Base-by-base conservation (phyloP, 2,329 filamentous ascomycete genomes). In the Huntiella omanensis region DNA sequence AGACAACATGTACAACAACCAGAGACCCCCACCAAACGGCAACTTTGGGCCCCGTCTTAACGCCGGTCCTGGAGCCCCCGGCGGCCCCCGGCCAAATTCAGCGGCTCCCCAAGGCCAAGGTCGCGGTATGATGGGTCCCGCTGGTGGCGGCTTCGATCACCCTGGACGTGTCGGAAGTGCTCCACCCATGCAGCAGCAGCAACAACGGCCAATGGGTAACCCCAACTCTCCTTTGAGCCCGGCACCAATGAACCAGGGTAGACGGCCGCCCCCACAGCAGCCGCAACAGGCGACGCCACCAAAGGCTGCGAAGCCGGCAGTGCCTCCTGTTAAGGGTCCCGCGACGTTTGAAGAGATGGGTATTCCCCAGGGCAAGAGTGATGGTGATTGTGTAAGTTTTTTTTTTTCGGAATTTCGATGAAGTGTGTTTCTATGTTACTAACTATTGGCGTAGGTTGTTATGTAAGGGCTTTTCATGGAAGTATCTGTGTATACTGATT, bases 271-370 rank as follows among this genome's bases (percentile, higher is more conserved):
- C 13, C 54, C 47, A 11, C 44, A 58, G 37, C 54, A 60, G 15
- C 16, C 53, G 47, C 12, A 28, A n/a, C 15, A 57, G n/a, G 54
- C 60, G 38, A 60, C 62, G n/a, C 59, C 49, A 5, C 43, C 62
- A 5, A 54, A 59, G 12, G 61, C 64, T 5, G 56, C 62, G 15
- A 59, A 63, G 52, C 52, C 66, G 3, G 58, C 64, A 15, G 63
- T 61, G 51, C 59, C 64, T 40, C 66, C 73, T 32, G 71, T 70
- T 43, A 83, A 86, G 58, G 91, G 88, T 8, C 88, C 91, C 1
- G 84, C 91, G 55, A 96, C 91, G 0, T 98, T 98, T 60, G 88
- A 95, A 59, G 87, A 92, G 59, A 98, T 98, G 91, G 91, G 91
- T 35, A 88, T 98, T 55, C 84, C 86, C 5, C 73, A 78, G 55